phyloP scores from a whole-genome alignment of 2,329 filamentous ascomycete genomes.

The Sphaerostilbella broomeana region DNA sequence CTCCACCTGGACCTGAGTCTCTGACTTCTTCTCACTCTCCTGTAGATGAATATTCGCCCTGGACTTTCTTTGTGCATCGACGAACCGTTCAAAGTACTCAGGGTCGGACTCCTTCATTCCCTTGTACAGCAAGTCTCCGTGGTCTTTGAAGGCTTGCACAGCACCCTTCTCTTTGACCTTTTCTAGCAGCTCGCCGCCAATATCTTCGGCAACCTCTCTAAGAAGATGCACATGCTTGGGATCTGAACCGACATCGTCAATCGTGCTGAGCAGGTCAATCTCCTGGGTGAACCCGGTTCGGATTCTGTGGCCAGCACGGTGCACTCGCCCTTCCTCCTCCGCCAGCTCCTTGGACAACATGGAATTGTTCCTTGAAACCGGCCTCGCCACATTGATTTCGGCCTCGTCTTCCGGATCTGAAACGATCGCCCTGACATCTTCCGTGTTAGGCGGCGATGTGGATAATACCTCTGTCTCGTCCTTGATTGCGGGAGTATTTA shows the following conservation, averaged over 20 bases:
- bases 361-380: constrained; percentile 47
- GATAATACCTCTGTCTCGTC: constrained; percentile 18
- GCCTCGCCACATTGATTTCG: constrained; percentile 34
- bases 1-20: constrained; percentile 21
- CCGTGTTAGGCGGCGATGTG: constrained; percentile 21
- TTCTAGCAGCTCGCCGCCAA: constrained; percentile 53
- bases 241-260: constrained; percentile 45
- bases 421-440: constrained; percentile 30
- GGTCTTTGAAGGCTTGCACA: constrained; percentile 54
- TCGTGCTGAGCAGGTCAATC: constrained; percentile 40
- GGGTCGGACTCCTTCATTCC: constrained; percentile 55
- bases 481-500: constrained; percentile 9
- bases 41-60: constrained; percentile 42
- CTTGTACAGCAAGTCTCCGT: constrained; percentile 44
- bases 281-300: constrained; percentile 48
- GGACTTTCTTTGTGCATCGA: constrained; percentile 55
- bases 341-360: constrained; percentile 47
- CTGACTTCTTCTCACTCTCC: constrained; percentile 20
- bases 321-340: constrained; percentile 50
- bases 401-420: constrained; percentile 47
- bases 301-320: constrained; percentile 52
- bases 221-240: constrained; percentile 48
- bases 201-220: constrained; percentile 54
- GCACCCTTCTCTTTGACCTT: constrained; percentile 53
- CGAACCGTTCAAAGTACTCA: constrained; percentile 57